Conservation (phyloP, 1,139 yeast genomes). For the Saccharomycopsis phalli region DNA sequence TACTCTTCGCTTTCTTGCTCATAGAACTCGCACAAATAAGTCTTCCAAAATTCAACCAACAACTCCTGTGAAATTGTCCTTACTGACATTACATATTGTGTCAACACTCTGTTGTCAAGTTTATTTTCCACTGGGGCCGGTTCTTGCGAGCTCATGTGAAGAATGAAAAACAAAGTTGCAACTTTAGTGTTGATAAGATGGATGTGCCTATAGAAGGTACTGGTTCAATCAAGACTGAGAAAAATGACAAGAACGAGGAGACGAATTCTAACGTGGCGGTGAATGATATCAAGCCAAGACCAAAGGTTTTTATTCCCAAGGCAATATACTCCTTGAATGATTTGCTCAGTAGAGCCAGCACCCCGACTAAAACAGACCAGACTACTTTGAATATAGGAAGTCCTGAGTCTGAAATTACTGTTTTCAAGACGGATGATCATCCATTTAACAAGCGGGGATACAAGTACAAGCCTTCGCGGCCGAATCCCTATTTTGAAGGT, state of each 20-base stretch:
- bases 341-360: conserved; percentile 7
- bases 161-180: no score
- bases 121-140: neutral
- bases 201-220: no score
- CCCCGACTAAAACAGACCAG: conserved; percentile 10
- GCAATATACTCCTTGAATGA: conserved; percentile 17
- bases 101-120: conserved; percentile 12
- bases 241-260: no score
- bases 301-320: conserved; percentile 10
- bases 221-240: no score
- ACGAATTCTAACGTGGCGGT: no score
- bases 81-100: conserved; percentile 16
- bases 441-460: conserved; percentile 78
- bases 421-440: conserved; percentile 57
- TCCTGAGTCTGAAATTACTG: conserved; percentile 20
- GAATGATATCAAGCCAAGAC: no score
- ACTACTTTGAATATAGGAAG: neutral
- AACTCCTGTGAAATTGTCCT: conserved; percentile 7
- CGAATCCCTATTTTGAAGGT: conserved; percentile 52
- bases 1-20: no score
- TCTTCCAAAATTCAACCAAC: conserved; percentile 9
- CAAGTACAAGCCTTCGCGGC: conserved; percentile 72
- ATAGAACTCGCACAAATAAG: no score
- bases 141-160: neutral
- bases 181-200: no score